phyloP scores from a whole-genome alignment of 2,329 filamentous ascomycete genomes.

The Exophiala calicioides region DNA sequence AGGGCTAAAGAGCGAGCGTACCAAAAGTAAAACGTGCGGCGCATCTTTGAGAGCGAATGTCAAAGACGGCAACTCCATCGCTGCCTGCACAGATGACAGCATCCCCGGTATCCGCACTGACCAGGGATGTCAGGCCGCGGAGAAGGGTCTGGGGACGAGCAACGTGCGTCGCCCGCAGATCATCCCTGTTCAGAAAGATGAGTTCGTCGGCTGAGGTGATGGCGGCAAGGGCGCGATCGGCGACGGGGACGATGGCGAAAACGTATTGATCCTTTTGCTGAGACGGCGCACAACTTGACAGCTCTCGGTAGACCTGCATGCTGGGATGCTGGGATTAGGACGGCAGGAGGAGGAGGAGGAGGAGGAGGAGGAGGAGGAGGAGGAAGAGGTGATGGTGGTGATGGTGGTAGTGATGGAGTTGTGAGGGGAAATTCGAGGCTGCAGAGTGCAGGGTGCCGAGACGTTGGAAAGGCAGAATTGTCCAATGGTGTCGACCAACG shows the following conservation, averaged over 20 bases:
- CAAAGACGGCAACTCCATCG: slow-evolving; percentile 29
- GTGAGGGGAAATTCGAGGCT: not conserved
- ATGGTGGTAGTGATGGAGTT: slow-evolving; percentile 3
- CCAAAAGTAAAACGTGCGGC: slow-evolving; percentile 23
- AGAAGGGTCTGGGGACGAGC: slow-evolving; percentile 16
- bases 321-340: not conserved
- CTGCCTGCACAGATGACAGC: slow-evolving; percentile 24
- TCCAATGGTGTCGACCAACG: too few relatives aligned
- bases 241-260: slow-evolving; percentile 26
- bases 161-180: slow-evolving; percentile 9
- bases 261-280: slow-evolving; percentile 28
- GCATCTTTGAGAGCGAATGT: slow-evolving; percentile 22
- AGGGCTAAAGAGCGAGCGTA: slow-evolving; percentile 3
- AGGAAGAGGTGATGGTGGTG: not conserved
- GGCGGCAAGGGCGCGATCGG: slow-evolving; percentile 23
- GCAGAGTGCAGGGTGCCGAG: not conserved
- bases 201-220: slow-evolving; percentile 32
- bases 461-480: not conserved
- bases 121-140: slow-evolving; percentile 21
- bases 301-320: slow-evolving; percentile 20
- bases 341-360: not conserved
- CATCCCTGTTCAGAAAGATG: slow-evolving; percentile 23
- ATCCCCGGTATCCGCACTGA: slow-evolving; percentile 19
- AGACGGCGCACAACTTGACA: slow-evolving; percentile 22
- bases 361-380: not conserved